Conservation (phyloP, 768 basidiomycete genomes). For the Russula vinacea region DNA sequence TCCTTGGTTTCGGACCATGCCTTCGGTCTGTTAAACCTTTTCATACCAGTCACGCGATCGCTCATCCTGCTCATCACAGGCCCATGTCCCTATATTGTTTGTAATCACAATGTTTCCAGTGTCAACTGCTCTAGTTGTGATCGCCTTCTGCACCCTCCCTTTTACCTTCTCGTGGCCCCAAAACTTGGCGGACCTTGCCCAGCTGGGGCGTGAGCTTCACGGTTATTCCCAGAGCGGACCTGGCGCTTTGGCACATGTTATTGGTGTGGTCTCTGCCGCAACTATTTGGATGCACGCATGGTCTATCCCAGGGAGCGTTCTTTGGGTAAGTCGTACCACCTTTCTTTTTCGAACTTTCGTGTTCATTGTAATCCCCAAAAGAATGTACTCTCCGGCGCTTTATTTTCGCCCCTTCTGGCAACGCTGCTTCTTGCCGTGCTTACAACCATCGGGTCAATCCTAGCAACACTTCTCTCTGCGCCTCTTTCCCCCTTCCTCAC, state of each 20-base stretch:
- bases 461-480: conserved; percentile 73
- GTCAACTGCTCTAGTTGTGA: conserved; percentile 53
- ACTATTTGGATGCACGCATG: conserved; percentile 97
- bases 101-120: conserved; percentile 65
- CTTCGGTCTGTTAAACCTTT: conserved; percentile 22
- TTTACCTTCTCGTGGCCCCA: conserved; percentile 75
- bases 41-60: conserved; percentile 22
- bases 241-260: conserved; percentile 66
- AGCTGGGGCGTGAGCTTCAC: conserved; percentile 71
- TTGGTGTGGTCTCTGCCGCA: conserved; percentile 77
- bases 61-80: conserved; percentile 34
- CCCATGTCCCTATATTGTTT: conserved; percentile 64
- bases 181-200: conserved; percentile 70
- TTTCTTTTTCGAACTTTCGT: conserved; percentile 10
- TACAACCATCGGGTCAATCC: conserved; percentile 83
- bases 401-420: conserved; percentile 80
- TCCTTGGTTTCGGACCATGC: conserved; percentile 25
- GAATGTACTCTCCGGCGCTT: conserved; percentile 87
- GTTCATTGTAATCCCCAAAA: conserved; percentile 34
- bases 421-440: conserved; percentile 78
- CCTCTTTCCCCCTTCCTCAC: conserved; percentile 84
- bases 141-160: conserved; percentile 54
- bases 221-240: conserved; percentile 72
- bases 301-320: conserved; percentile 92
- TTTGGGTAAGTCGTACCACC: conserved; percentile 59